phyloP scores from a whole-genome alignment of 768 basidiomycete genomes.

The Lactifluus echinatus region DNA sequence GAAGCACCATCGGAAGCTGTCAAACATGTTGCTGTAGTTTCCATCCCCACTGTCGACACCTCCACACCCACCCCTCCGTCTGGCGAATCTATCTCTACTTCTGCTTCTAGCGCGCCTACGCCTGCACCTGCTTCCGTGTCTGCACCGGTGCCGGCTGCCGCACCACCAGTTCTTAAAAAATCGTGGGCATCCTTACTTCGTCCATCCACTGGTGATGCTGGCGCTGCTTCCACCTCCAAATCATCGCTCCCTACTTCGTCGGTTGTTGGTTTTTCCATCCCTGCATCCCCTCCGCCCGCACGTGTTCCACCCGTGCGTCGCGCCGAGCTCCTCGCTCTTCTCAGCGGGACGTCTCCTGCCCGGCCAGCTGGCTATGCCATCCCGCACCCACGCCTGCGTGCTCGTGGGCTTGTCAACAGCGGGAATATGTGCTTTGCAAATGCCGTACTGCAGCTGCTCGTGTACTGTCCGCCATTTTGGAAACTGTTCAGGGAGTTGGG shows the following conservation, averaged over 20 bases:
- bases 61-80: background rate
- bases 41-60: background rate
- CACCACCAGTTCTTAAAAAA: slow-evolving; percentile 37
- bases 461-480: slow-evolving; percentile 85
- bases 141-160: slow-evolving; percentile 8
- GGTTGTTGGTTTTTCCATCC: slow-evolving; percentile 66
- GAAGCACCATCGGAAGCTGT: background rate
- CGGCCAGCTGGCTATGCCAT: slow-evolving; percentile 6
- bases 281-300: slow-evolving; percentile 36
- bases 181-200: slow-evolving; percentile 72
- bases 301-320: slow-evolving; percentile 27
- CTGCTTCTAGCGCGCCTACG: background rate
- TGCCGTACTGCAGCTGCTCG: slow-evolving; percentile 81
- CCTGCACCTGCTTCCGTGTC: background rate
- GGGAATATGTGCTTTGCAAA: slow-evolving; percentile 99
- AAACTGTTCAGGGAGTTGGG: slow-evolving; percentile 67
- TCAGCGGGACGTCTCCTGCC: slow-evolving; percentile 34
- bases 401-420: slow-evolving; percentile 83
- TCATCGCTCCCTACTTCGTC: slow-evolving; percentile 57
- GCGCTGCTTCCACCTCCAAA: slow-evolving; percentile 29
- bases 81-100: background rate
- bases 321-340: slow-evolving; percentile 45
- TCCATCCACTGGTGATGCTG: slow-evolving; percentile 29
- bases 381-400: slow-evolving; percentile 36
- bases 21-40: background rate